Conservation (phyloP, 257 asterid genomes). For the Solanum pinnatisectum region DNA sequence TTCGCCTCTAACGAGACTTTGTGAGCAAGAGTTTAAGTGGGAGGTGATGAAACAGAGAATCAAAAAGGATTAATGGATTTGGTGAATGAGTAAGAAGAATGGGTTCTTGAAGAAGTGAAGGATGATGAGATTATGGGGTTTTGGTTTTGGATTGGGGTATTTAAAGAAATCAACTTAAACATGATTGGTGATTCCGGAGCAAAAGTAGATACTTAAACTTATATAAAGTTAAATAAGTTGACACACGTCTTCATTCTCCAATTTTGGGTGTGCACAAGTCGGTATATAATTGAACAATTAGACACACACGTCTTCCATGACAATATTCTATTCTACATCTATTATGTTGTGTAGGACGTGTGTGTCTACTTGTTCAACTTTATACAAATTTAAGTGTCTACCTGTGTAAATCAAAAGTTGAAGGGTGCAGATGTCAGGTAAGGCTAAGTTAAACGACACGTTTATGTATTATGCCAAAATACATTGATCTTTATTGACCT, state of each 20-base stretch:
- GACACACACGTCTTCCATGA: background rate
- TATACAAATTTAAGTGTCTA: background rate
- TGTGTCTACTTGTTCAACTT: background rate
- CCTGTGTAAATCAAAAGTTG: too few species aligned
- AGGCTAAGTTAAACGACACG: fast-evolving
- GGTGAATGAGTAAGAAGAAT: background rate
- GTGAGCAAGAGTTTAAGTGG: too few species aligned
- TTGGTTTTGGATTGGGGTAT: background rate
- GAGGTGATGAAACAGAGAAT: background rate
- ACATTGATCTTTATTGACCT: too few species aligned
- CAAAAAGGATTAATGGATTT: background rate
- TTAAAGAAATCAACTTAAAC: background rate
- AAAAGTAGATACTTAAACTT: background rate
- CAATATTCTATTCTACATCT: background rate
- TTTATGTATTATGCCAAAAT: background rate
- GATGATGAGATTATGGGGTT: background rate
- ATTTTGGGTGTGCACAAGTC: too few species aligned
- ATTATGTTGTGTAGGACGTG: background rate
- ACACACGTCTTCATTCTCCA: background rate
- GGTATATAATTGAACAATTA: background rate
- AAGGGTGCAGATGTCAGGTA: background rate
- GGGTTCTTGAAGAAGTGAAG: background rate
- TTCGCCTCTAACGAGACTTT: too few species aligned
- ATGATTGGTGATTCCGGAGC: background rate
- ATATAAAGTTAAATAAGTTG: background rate